Evolutionary conservation across 1,139 yeast species (phyloP).

Genomic region (Taiozyma sp.): DNA sequence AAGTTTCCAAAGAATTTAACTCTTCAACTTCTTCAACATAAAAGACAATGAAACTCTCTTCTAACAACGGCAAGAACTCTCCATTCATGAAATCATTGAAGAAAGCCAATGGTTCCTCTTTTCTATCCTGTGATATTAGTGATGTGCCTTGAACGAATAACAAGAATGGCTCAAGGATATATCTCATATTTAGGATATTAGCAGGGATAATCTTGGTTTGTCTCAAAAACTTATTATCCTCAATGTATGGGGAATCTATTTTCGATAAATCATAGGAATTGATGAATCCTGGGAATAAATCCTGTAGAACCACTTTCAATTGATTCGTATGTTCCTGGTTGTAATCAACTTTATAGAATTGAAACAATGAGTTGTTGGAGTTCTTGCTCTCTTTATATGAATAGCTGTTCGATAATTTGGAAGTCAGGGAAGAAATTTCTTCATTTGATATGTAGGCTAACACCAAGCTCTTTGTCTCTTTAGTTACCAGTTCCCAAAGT

Average conservation of each 20-base stretch:
- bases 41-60: constrained; percentile 43
- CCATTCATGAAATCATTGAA: constrained; percentile 56
- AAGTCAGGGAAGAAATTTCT: constrained; percentile 6
- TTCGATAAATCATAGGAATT: constrained; percentile 29
- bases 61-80: constrained; percentile 60
- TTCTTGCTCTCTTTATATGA: background rate
- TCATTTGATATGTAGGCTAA: constrained; percentile 46
- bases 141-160: constrained; percentile 46
- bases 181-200: constrained; percentile 76
- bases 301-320: constrained; percentile 41
- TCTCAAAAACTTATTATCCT: constrained; percentile 48
- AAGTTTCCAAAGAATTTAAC: constrained; percentile 26
- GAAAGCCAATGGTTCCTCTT: constrained; percentile 36
- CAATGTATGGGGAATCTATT: constrained; percentile 47
- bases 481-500: constrained; percentile 55
- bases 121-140: constrained; percentile 30
- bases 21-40: constrained; percentile 33
- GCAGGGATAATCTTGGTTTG: constrained; percentile 70
- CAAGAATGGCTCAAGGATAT: constrained; percentile 50
- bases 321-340: constrained; percentile 37
- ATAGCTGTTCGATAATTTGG: constrained; percentile 7
- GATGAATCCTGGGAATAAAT: constrained; percentile 57
- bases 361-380: constrained; percentile 35
- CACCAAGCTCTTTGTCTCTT: constrained; percentile 53
- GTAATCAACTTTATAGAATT: constrained; percentile 41